Conservation (phyloP, 345 rosid species). For the Syzygium aromaticum region DNA sequence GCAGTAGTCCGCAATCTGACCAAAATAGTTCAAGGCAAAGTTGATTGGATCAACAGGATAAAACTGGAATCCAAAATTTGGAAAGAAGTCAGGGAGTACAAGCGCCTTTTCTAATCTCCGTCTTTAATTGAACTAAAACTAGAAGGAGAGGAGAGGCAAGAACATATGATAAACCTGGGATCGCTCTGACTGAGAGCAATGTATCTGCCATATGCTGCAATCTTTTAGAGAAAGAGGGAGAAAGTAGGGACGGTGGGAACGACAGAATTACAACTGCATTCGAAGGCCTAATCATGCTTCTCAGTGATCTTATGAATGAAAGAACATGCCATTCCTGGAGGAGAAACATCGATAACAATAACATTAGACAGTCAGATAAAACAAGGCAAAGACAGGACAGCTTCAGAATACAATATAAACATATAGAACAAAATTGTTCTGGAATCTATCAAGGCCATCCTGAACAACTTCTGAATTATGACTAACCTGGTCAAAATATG, state of each 20-base stretch:
- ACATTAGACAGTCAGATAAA: neutral
- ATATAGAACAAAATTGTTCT: neutral
- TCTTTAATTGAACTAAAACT: neutral
- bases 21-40: neutral
- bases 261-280: conserved; percentile 76
- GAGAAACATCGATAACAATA: neutral
- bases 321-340: conserved; percentile 85
- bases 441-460: neutral
- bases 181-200: conserved; percentile 78
- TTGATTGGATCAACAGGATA: neutral
- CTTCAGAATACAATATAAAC: neutral
- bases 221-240: conserved; percentile 57
- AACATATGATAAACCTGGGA: conserved; percentile 42
- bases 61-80: neutral
- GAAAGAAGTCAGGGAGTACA: neutral
- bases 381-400: neutral
- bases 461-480: neutral
- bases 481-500: conserved; percentile 48
- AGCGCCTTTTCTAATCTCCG: neutral
- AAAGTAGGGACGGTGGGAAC: conserved; percentile 69
- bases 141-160: neutral
- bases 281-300: conserved; percentile 64
- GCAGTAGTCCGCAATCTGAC: neutral
- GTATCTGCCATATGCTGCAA: conserved; percentile 89
- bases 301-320: conserved; percentile 67